Percentiles rank a stretch among this genome's conserved stretches.
These are phyloP conservation scores for Crepidotus variabilis DNA, from an alignment of 768 basidiomycete species.

Conservation along the genomic window DNA sequence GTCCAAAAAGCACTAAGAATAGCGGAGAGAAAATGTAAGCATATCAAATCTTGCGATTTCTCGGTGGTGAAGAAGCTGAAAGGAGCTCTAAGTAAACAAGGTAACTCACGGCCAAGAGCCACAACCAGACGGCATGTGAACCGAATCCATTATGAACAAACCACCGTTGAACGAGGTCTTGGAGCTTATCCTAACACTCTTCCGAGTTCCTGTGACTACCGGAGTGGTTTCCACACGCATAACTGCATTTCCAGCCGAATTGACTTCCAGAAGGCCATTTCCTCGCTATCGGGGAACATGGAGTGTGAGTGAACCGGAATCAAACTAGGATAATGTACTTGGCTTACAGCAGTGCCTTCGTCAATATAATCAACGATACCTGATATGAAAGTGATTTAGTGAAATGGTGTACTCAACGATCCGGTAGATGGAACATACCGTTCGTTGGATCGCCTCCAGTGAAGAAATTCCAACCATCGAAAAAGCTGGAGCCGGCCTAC, in stretches of 20 bases:
- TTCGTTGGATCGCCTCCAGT: conserved; percentile 70
- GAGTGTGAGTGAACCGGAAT: conserved; percentile 3
- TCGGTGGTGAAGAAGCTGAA: neutral
- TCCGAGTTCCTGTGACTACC: conserved; percentile 60
- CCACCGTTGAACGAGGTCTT: conserved; percentile 56
- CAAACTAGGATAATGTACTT: conserved; percentile 3
- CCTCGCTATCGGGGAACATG: conserved; percentile 33
- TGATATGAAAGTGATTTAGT: conserved; percentile 9
- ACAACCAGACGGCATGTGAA: conserved; percentile 90
- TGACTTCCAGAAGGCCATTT: conserved; percentile 63
- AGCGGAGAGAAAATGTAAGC: neutral
- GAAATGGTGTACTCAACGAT: conserved; percentile 2
- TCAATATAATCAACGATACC: conserved; percentile 63
- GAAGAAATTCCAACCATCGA: conserved; percentile 78
- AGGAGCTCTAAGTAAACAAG: neutral
- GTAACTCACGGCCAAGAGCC: conserved; percentile 72
- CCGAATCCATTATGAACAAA: conserved; percentile 77
- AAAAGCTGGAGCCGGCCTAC: conserved; percentile 70
- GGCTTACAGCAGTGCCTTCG: conserved; percentile 52
- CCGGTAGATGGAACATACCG: conserved; percentile 34
- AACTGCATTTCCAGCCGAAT: conserved; percentile 68
- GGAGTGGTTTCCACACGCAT: conserved; percentile 89
- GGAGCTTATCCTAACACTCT: conserved; percentile 77
- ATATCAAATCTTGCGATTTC: too few relatives aligned
- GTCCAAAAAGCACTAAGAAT: conserved; percentile 43